These are phyloP conservation scores for Mucor sp. DNA, from an alignment of 371 early-diverging fungal genomes.

Conservation along the genomic window DNA sequence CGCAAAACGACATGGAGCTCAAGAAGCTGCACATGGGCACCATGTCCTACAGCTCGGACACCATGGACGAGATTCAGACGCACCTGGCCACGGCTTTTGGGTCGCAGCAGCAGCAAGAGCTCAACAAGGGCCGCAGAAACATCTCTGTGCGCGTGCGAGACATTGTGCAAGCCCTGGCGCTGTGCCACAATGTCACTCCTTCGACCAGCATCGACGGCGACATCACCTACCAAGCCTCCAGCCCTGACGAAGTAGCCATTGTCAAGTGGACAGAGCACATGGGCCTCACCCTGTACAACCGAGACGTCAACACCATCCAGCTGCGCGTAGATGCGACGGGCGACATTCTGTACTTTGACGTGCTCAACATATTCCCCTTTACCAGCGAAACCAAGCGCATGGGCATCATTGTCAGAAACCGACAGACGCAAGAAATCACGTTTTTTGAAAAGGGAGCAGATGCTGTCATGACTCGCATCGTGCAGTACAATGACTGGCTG, in stretches of 20 bases:
- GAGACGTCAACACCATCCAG: constrained; percentile 77
- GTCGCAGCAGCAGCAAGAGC: constrained; percentile 17
- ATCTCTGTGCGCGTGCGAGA: constrained; percentile 79
- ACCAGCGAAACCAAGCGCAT: constrained; percentile 98
- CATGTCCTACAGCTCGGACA: constrained; percentile 89
- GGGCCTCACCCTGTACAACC: constrained; percentile 82
- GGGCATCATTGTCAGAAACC: constrained; percentile 94
- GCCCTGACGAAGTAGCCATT: constrained; percentile 99
- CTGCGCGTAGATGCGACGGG: constrained; percentile 58
- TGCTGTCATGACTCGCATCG: constrained; percentile 91
- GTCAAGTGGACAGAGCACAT: constrained; percentile 95
- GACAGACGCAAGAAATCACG: constrained; percentile 65
- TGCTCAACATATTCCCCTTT: constrained; percentile 97
- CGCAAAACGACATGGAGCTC: constrained; percentile 99
- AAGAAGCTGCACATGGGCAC: constrained; percentile 98
- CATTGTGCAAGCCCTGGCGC: constrained; percentile 83
- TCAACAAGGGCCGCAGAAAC: constrained; percentile 56
- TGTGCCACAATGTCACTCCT: constrained; percentile 93
- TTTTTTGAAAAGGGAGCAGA: constrained; percentile 99
- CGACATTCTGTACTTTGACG: constrained; percentile 65
- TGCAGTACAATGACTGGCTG: constrained; percentile 97
- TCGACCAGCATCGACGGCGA: constrained; percentile 54
- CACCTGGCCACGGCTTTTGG: constrained; percentile 65
- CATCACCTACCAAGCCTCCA: constrained; percentile 94
- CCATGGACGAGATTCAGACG: constrained; percentile 84